Evolutionary conservation across 2,329 filamentous ascomycete genomes (phyloP).

Genomic region (Aureobasidium sp.): DNA sequence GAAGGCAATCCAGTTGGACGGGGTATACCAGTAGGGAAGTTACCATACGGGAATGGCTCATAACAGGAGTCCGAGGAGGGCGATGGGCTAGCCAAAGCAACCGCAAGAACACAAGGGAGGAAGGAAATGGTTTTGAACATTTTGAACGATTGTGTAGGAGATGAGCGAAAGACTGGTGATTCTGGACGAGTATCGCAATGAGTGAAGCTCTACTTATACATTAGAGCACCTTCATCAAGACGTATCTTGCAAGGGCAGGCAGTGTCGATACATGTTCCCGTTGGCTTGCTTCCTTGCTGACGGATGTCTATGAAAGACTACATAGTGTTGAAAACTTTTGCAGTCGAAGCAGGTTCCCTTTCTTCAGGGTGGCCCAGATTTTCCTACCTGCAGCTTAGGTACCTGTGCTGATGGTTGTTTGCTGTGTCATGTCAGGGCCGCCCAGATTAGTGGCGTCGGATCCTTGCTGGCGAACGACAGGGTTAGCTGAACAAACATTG

Average conservation of each 20-base stretch:
- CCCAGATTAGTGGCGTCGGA: not conserved
- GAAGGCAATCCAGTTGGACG: not conserved
- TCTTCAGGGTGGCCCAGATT: not conserved
- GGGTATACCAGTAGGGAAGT: not conserved
- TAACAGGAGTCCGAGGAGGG: constrained; percentile 3
- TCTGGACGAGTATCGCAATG: not conserved
- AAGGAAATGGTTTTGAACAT: not conserved
- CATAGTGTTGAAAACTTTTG: not conserved
- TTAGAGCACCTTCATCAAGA: not conserved
- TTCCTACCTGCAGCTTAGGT: not conserved
- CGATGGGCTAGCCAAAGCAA: not conserved
- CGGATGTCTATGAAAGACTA: not conserved
- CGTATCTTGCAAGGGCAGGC: not conserved
- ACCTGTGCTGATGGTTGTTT: not conserved
- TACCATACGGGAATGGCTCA: not conserved
- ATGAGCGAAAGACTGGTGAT: not conserved
- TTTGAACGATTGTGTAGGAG: not conserved
- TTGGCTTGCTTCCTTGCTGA: constrained; percentile 1
- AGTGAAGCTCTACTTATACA: constrained; percentile 2
- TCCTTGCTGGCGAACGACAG: not conserved
- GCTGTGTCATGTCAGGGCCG: constrained; percentile 1
- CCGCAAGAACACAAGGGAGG: not conserved
- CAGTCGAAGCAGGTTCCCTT: not conserved
- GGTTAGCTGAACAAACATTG: not conserved
- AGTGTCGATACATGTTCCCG: not conserved